Evolutionary conservation across 2,329 filamentous ascomycete genomes (phyloP), one percentile per base, ranked within the genome.

Genomic region (Zelopaecilomyces penicillatus): DNA sequence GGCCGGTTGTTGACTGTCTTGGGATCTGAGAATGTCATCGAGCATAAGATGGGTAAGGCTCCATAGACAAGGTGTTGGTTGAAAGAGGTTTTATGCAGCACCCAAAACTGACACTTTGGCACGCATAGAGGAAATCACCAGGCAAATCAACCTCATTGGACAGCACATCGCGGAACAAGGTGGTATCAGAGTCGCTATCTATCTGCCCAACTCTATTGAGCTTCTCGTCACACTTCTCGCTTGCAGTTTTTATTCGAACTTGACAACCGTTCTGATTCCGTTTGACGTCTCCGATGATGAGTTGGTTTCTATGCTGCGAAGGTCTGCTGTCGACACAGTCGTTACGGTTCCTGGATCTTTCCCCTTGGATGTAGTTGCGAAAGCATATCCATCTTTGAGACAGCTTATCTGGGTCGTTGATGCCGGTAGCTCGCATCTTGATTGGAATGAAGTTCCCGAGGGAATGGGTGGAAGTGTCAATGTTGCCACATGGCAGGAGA

Each of bases 341-440:
- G 75, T 98, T 48, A 87, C 88, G 2, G 82, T 85, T 30, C 90
- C 91, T 3, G 93, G 93, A 36, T 81, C 85, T n/a, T 77, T 97
- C 46, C 87, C 93, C 26, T 80, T 95, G 37, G 82, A 88, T 50
- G 69, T 76, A 33, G 76, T 95, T 9, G 75, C 81, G 42, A 78
- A 82, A 56, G 75, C 72, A 43, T 88, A 86, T 56, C 75, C 82
- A 5, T 74, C 76, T 33, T 74, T 98, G 38, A 82, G 82, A 49
- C 80, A 89, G 54, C 74, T 95, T 30, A 78, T 96, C 54, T 97
- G 90, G 87, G 90, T 96, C 9, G 88, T 94, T 5, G 91, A 96
- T 56, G 79, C 88, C 58, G 88, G 88, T 36, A 96, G 83, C 68
- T 80, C 81, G 54, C 91, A 97, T 61, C 85, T 98, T 75, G 90